These are phyloP conservation scores for Exophiala oligosperma DNA, from an alignment of 2,329 filamentous ascomycete species.

Conservation along the genomic window DNA sequence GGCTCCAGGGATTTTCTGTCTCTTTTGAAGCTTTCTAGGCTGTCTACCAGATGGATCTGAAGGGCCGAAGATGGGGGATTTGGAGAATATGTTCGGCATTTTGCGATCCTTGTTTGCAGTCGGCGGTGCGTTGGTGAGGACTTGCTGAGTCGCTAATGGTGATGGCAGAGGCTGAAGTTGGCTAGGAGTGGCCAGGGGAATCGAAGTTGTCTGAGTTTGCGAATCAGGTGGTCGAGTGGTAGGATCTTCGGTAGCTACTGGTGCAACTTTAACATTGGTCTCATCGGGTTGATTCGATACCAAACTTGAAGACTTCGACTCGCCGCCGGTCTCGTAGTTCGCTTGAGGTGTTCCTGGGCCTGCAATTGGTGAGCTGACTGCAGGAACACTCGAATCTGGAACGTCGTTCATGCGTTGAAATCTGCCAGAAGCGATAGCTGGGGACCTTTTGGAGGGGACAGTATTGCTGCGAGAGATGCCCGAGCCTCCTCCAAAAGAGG, in stretches of 20 bases:
- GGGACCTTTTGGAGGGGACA: constrained; percentile 85
- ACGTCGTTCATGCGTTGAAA: constrained; percentile 52
- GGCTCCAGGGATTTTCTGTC: constrained; percentile 69
- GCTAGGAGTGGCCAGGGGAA: not conserved
- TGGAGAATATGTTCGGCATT: constrained; percentile 66
- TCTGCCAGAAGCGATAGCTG: constrained; percentile 66
- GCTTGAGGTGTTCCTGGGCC: constrained; percentile 3
- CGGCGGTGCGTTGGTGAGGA: constrained; percentile 39
- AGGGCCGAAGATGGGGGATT: constrained; percentile 61
- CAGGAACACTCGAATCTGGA: constrained; percentile 14
- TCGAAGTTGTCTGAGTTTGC: constrained; percentile 2
- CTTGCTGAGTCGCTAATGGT: constrained; percentile 1
- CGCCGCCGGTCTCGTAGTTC: constrained; percentile 7
- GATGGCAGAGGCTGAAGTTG: not conserved
- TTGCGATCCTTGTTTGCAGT: constrained; percentile 64
- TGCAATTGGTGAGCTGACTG: constrained; percentile 5
- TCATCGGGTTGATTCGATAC: constrained; percentile 18
- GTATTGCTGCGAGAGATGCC: constrained; percentile 84
- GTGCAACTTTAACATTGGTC: not conserved
- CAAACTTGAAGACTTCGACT: constrained; percentile 21
- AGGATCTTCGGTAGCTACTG: constrained; percentile 4
- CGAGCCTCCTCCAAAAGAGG: constrained; percentile 42
- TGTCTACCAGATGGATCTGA: constrained; percentile 51
- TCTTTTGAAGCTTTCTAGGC: constrained; percentile 92
- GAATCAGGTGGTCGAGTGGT: constrained; percentile 6